A percentile compares a stretch with the other conserved stretches of the same genome.
These are phyloP conservation scores for Euptelea pleiosperma DNA, from an alignment of 164 flowering plant genomes.

Conservation along the genomic window DNA sequence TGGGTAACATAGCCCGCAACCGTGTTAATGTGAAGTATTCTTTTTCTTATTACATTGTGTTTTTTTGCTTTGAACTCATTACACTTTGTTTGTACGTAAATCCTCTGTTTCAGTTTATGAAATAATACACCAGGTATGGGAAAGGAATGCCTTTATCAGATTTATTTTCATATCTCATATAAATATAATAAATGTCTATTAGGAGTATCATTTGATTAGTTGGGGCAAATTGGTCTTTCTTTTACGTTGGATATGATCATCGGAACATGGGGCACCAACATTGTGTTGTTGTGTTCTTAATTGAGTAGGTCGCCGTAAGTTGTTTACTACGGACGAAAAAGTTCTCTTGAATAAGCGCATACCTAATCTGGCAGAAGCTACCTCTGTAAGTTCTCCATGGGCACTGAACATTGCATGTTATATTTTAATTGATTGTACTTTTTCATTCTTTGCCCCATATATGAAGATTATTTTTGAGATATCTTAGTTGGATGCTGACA, in stretches of 20 bases:
- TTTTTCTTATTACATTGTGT: background rate
- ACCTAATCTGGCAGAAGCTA: slow-evolving; percentile 66
- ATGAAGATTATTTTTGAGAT: background rate
- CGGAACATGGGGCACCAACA: slow-evolving; percentile 3
- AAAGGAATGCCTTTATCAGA: too few species aligned
- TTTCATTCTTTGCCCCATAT: background rate
- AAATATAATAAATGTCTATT: too few species aligned
- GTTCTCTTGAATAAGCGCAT: slow-evolving; percentile 53
- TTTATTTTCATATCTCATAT: too few species aligned
- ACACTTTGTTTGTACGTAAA: background rate
- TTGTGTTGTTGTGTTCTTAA: slow-evolving; percentile 4
- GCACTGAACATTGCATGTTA: background rate
- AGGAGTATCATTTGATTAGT: background rate
- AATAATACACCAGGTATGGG: background rate
- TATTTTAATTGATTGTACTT: background rate
- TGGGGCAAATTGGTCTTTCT: background rate
- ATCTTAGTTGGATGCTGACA: too few species aligned
- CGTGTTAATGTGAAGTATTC: background rate
- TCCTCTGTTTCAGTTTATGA: background rate
- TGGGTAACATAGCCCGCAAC: background rate
- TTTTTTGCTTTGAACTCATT: background rate
- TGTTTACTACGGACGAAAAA: slow-evolving; percentile 84
- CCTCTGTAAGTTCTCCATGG: slow-evolving; percentile 63
- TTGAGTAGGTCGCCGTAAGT: slow-evolving; percentile 46
- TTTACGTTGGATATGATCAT: background rate